Base-by-base conservation (phyloP, 2,329 filamentous ascomycete genomes). In the Monascus ruber region DNA sequence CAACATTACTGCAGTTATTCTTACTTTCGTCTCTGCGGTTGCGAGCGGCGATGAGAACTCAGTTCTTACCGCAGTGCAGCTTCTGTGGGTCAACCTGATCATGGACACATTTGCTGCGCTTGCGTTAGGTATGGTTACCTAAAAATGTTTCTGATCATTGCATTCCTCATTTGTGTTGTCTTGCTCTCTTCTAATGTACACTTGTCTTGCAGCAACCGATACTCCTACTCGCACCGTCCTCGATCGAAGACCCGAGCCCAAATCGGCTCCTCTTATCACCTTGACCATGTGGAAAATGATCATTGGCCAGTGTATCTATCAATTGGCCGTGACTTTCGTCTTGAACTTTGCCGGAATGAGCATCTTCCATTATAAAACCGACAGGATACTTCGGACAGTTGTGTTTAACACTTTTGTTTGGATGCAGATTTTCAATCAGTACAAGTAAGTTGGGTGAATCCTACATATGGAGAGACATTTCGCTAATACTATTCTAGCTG, bases 31-130 rank as follows among this genome's bases (percentile, higher is more conserved):
- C 45, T 76, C 77, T 2, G 75, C 79, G 3, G 73, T 82, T 35
- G 71, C 75, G 6, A 71, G 69, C 41, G 55, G 63, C 5, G 62
- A 72, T 7, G 71, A 73, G 60, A 59, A 71, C 34, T 75, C 77
- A 4, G 74, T 82, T 2, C 70, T 82, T 34, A 79, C 73, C 1
- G 77, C 79, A 1, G 77, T 81, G 0, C 79, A 82, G 48, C 69
- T 82, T 33, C 67, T 82, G 28, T 82, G 78, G 78, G 75, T 81
- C 37, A 82, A 82, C 52, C 62, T 82, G 35, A 81, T 81, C 52
- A 81, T 82, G 77, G 77, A 81, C 49, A 80, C 77, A 5, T 79
- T 81, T 43, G 77, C 77, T 2, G 77, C 77, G 9, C 71, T 81
- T 26, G 77, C 76, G 6, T 66, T 81, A 35, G 51, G 51, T 54